A percentile compares a stretch with the other conserved stretches of the same genome.
These are phyloP conservation scores for Schizosaccharomyces japonicus DNA, from an alignment of 805 yeast genomes.

Conservation along the genomic window DNA sequence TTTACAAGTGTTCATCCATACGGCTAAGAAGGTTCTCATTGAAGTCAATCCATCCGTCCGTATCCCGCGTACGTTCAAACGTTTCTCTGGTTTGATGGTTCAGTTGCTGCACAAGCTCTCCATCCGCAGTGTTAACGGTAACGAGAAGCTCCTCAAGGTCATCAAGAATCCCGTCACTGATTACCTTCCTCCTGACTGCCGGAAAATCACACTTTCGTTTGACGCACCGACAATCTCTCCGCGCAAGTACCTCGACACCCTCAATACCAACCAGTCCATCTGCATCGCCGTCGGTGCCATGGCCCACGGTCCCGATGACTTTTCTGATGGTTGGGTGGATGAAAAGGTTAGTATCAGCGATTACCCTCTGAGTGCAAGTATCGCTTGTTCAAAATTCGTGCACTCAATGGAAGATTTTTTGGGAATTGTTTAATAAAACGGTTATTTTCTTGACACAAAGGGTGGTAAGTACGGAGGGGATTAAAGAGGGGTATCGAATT, in stretches of 20 bases:
- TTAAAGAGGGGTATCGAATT: too few species aligned
- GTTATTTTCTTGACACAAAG: too few species aligned
- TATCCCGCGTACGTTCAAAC: conserved; percentile 92
- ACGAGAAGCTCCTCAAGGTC: conserved; percentile 77
- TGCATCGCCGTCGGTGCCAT: conserved; percentile 98
- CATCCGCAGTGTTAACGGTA: conserved; percentile 82
- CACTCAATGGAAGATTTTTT: conserved; percentile 98
- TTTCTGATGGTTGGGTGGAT: conserved; percentile 91
- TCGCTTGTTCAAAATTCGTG: conserved; percentile 92
- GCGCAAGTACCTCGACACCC: conserved; percentile 58
- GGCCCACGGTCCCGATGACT: conserved; percentile 94
- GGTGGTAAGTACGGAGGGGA: too few species aligned
- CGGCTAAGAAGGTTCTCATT: conserved; percentile 79
- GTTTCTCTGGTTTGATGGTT: conserved; percentile 94
- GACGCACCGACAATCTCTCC: conserved; percentile 62
- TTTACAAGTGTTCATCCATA: conserved; percentile 85
- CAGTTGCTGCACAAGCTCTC: conserved; percentile 80
- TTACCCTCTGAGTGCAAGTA: conserved; percentile 88
- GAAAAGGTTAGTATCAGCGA: conserved; percentile 90
- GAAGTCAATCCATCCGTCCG: conserved; percentile 93
- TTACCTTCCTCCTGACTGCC: conserved; percentile 87
- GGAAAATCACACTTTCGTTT: conserved; percentile 72
- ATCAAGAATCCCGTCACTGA: conserved; percentile 94
- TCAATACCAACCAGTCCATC: conserved; percentile 74
- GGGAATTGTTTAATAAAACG: conserved; percentile 39